Evolutionary conservation across 108 stramenopile genomes (phyloP).

Genomic region (Stephanodiscus triporus): DNA sequence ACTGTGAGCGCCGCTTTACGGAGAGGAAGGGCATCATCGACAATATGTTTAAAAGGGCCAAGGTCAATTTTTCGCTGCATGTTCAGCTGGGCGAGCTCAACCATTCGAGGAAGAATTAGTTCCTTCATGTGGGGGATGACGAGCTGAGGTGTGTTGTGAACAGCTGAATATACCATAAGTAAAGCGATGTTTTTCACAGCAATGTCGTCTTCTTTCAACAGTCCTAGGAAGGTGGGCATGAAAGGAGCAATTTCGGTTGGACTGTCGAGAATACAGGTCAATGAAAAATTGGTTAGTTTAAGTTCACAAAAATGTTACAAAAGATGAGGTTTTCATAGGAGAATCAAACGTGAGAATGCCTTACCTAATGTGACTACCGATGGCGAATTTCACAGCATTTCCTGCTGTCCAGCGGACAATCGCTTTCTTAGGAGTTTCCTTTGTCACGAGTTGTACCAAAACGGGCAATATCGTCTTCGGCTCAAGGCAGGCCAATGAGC

Average conservation of each 20-base stretch:
- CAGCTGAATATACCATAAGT: slow-evolving; percentile 92
- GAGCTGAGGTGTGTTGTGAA: slow-evolving; percentile 88
- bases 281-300: background rate
- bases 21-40: slow-evolving; percentile 96
- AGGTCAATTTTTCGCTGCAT: slow-evolving; percentile 93
- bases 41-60: slow-evolving; percentile 97
- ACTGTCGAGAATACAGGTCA: slow-evolving; percentile 2
- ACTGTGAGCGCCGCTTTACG: slow-evolving; percentile 93
- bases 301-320: background rate
- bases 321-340: background rate
- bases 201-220: slow-evolving; percentile 88
- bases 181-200: slow-evolving; percentile 85
- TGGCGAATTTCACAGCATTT: slow-evolving; percentile 86
- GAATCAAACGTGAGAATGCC: background rate
- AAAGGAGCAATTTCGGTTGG: slow-evolving; percentile 54
- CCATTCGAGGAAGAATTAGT: slow-evolving; percentile 73
- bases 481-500: slow-evolving; percentile 82
- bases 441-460: slow-evolving; percentile 52
- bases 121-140: slow-evolving; percentile 78
- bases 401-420: slow-evolving; percentile 83
- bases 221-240: slow-evolving; percentile 78
- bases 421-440: slow-evolving; percentile 54
- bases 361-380: slow-evolving; percentile 72
- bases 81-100: slow-evolving; percentile 79
- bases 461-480: slow-evolving; percentile 71